Conservation (phyloP, 768 basidiomycete species). For the Collybiopsis confluens region DNA sequence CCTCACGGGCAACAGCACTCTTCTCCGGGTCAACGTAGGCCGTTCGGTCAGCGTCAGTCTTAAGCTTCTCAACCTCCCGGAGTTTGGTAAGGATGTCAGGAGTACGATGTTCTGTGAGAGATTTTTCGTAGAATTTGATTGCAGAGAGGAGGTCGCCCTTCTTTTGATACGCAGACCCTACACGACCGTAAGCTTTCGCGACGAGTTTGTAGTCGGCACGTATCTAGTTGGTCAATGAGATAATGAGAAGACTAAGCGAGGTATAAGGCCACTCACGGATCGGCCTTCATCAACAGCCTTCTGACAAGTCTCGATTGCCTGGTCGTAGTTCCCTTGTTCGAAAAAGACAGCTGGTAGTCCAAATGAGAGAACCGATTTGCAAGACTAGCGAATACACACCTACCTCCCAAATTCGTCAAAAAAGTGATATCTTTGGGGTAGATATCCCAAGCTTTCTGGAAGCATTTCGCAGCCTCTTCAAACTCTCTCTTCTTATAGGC, state of each 20-base stretch:
- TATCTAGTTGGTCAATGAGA: slow-evolving; percentile 36
- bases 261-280: slow-evolving; percentile 36
- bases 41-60: slow-evolving; percentile 71
- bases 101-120: slow-evolving; percentile 93
- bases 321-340: slow-evolving; percentile 89
- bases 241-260: not conserved
- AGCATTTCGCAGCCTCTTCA: slow-evolving; percentile 68
- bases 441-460: slow-evolving; percentile 85
- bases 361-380: slow-evolving; percentile 2
- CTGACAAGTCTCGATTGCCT: slow-evolving; percentile 86
- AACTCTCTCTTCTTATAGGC: slow-evolving; percentile 88
- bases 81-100: slow-evolving; percentile 90
- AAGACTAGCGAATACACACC: slow-evolving; percentile 12
- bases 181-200: slow-evolving; percentile 91
- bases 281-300: slow-evolving; percentile 97
- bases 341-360: slow-evolving; percentile 87
- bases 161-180: slow-evolving; percentile 80
- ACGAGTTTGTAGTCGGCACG: slow-evolving; percentile 93
- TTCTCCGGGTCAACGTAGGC: slow-evolving; percentile 87
- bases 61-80: slow-evolving; percentile 73
- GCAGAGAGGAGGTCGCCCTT: slow-evolving; percentile 73
- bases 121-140: slow-evolving; percentile 91
- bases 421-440: slow-evolving; percentile 94
- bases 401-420: slow-evolving; percentile 86
- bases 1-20: slow-evolving; percentile 81